Evolutionary conservation across 192 early-diverging fungal genomes (phyloP), one percentile per base, ranked within the genome.

Genomic region (Coemansia sp.): DNA sequence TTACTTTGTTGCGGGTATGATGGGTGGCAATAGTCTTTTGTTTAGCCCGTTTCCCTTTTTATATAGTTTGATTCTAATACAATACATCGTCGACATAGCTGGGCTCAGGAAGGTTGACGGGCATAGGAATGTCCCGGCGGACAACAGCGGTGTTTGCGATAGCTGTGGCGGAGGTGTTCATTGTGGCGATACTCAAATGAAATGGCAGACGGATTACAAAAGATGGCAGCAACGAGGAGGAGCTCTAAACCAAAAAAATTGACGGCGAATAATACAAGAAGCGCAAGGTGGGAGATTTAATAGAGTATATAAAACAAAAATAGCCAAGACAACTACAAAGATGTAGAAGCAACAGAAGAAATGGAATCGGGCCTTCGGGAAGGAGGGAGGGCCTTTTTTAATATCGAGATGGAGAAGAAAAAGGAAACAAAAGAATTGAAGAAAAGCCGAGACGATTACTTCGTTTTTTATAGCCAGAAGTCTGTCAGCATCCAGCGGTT

Each of bases 381-480:
- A 42, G 39, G 39, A 16, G n/a, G n/a, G n/a, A n/a, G n/a, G n/a
- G 30, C 30, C 30, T 16, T 42, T 42, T 42, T 42, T 42, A 42
- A 42, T 42, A 42, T 42, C 39, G 13, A 42, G 39, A 42, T 42
- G 39, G 39, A 42, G 39, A 42, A 42, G 39, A 42, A 42, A 3
- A 16, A 42, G 39, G 13, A 42, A 42, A 42, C 39, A 42, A 42
- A 42, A 42, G 2, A 42, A 42, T 3, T 8, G 22, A 50, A 24
- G 49, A 50, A 50, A 50, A 25, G 49, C 49, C 49, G 49, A 50
- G 49, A 50, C 49, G 49, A 50, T 50, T 25, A 50, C 49, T 50
- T 22, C 49, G 19, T 20, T 25, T 50, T n/a, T 50, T 50, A 50
- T 50, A 50, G 49, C 11, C 24, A 50, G 49, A 50, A 16, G 22